Evolutionary conservation across 768 basidiomycete genomes (phyloP), one percentile per base, ranked within the genome.

Genomic region (Plicaturopsis crispa): DNA sequence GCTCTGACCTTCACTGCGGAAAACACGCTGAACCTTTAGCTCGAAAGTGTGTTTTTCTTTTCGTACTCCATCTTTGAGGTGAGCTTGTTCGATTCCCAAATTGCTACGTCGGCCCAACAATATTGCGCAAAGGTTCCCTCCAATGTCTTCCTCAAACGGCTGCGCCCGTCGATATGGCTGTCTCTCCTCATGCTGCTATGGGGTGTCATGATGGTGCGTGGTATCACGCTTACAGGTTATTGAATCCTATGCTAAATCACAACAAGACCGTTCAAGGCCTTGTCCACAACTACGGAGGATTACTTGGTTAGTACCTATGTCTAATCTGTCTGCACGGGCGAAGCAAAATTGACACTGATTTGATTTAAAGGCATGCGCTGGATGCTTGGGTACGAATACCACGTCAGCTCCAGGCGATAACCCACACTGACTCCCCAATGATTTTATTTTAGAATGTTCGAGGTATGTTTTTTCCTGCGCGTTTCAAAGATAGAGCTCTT

Each of bases 81-180:
- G 47, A 30, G 61, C 20, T 17, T 16, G 20, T 35, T 20, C 30
- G 7, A 4, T n/a, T 14, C 32, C 20, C 22, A 20, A 26, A 33
- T 23, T 46, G 24, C 19, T 41, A 12, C 37, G 33, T 39, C 35
- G 39, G 14, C 24, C 45, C 35, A 44, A 41, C 14, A 41, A 39
- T 16, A 4, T 35, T 31, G 33, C 24, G n/a, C n/a, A n/a, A 37
- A 70, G 69, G 73, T 84, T 20, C 84, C 85, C 3, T 82, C 79
- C 11, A 84, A 85, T 43, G 59, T 84, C 3, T 76, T 83, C 52
- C 59, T 85, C 36, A 84, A 84, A 52, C 73, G 81, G 23, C 65
- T 85, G 22, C 69, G 83, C 1, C 86, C 85, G 0, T 85, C 84
- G 3, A 55, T 89, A 24, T 88, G 85, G 84, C 61, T 89, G 4